These are phyloP conservation scores for Penicillium riverlandense DNA, from an alignment of 495 filamentous ascomycete genomes.

Conservation along the genomic window DNA sequence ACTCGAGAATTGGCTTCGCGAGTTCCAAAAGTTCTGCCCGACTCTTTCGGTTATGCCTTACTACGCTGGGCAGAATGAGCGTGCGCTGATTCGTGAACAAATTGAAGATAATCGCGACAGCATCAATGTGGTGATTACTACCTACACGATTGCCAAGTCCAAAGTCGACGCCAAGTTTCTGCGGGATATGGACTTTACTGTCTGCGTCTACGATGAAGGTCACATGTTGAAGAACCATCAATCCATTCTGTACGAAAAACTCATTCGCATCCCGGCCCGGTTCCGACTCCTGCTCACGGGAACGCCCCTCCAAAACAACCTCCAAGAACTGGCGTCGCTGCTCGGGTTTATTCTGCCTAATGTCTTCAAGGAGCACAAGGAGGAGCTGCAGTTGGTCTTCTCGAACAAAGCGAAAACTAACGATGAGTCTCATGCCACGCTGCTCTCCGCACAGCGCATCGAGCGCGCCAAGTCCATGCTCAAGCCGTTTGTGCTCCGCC, in stretches of 20 bases:
- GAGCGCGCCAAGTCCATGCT: conserved; percentile 83
- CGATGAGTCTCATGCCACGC: conserved; percentile 59
- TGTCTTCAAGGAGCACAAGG: conserved; percentile 65
- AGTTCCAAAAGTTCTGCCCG: conserved; percentile 85
- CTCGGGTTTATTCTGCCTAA: conserved; percentile 86
- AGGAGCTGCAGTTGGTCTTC: conserved; percentile 76
- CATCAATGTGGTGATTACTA: conserved; percentile 86
- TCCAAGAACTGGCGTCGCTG: conserved; percentile 82
- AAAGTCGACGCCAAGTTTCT: conserved; percentile 64
- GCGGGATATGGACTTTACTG: conserved; percentile 51
- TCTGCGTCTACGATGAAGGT: conserved; percentile 87
- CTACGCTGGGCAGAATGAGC: conserved; percentile 59
- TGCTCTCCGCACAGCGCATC: conserved; percentile 81
- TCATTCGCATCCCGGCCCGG: conserved; percentile 67
- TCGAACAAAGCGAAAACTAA: conserved; percentile 83
- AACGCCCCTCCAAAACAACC: conserved; percentile 92
- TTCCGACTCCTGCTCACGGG: conserved; percentile 87
- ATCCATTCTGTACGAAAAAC: conserved; percentile 69
- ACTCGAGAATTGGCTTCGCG: conserved; percentile 88
- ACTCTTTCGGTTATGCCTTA: conserved; percentile 69
- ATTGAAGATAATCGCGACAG: conserved; percentile 53
- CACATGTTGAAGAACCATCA: conserved; percentile 83
- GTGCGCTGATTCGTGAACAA: conserved; percentile 55
- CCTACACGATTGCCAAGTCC: conserved; percentile 68
- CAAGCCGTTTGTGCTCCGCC: conserved; percentile 86